These are phyloP conservation scores for Lichtheimia ramosa DNA, from an alignment of 371 early-diverging fungal genomes.

Conservation along the genomic window DNA sequence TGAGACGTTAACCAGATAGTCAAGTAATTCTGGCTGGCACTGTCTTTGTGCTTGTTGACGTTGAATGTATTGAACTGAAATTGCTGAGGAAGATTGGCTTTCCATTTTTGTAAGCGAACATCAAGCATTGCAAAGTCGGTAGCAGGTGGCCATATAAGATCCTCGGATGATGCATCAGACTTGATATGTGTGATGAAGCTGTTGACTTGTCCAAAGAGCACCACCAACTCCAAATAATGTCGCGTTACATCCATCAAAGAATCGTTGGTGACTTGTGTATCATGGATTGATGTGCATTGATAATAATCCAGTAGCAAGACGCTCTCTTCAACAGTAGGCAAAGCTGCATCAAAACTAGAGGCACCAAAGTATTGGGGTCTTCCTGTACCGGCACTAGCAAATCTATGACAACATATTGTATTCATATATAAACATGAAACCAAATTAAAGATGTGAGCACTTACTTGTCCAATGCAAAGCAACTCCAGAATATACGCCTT, in stretches of 20 bases:
- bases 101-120: constrained; percentile 31
- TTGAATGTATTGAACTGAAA: constrained; percentile 25
- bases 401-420: constrained; percentile 13
- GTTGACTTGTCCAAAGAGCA: constrained; percentile 49
- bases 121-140: constrained; percentile 44
- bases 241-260: constrained; percentile 32
- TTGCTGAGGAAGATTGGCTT: constrained; percentile 18
- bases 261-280: constrained; percentile 21
- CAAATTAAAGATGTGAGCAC: background rate
- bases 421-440: too few relatives aligned
- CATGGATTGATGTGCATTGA: constrained; percentile 24
- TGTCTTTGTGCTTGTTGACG: constrained; percentile 20
- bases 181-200: constrained; percentile 50
- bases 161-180: constrained; percentile 18
- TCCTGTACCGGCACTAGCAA: constrained; percentile 51
- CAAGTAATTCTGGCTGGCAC: constrained; percentile 33
- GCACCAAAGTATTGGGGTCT: constrained; percentile 58
- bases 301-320: constrained; percentile 36
- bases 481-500: constrained; percentile 61
- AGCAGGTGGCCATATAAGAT: constrained; percentile 49
- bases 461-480: constrained; percentile 48
- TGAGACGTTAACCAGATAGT: constrained; percentile 40
- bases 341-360: constrained; percentile 50
- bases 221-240: constrained; percentile 23
- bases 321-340: constrained; percentile 50